Evolutionary conservation across 225 moss, liverwort and hornwort species (phyloP), one percentile per base, ranked within the genome.

Genomic region (Antitrichia curtipendula): DNA sequence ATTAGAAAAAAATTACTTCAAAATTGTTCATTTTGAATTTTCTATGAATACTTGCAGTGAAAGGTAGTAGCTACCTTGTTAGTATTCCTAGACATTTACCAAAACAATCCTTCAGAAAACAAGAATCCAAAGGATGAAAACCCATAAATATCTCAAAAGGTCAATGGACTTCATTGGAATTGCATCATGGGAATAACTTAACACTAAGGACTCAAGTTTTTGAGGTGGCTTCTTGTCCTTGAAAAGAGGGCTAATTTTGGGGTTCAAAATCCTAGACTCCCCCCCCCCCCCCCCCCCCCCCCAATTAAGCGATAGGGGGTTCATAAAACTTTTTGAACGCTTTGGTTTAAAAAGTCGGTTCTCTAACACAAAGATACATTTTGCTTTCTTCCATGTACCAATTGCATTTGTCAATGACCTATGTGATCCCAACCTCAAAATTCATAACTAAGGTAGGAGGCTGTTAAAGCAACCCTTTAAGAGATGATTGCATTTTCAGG

Each of bases 191-290:
- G 7, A 71, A 45, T 9, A 45, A 45, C 3, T 43, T 1, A 71
- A 28, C 28, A 43, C 9, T 10, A 0, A 2, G 0, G 6, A 45
- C 29, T 10, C 10, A 45, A 72, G 6, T 11, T 43, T 45, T 45
- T 10, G 22, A 29, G 1, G 29, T 17, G 0, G 0, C 10, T 6
- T 29, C 47, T 31, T 73, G 11, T 73, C 7, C 18, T 73, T 29
- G 6, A 47, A 9, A 29, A 3, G 4, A 73, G 0, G 31, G 12
- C 17, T 19, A 31, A 47, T 1, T 29, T 0, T 0, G 1, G 1
- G 10, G 0, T 47, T 73, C 7, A 45, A 47, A 47, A 73, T 7
- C 18, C 0, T 6, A 18, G 0, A 73, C 11, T 7, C 47, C 47
- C 73, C 45, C 45, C 31, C 29, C 19, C 4, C 47, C 47, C 3